Conservation (phyloP, 208 protist genomes). For the Leishmania braziliensis region DNA sequence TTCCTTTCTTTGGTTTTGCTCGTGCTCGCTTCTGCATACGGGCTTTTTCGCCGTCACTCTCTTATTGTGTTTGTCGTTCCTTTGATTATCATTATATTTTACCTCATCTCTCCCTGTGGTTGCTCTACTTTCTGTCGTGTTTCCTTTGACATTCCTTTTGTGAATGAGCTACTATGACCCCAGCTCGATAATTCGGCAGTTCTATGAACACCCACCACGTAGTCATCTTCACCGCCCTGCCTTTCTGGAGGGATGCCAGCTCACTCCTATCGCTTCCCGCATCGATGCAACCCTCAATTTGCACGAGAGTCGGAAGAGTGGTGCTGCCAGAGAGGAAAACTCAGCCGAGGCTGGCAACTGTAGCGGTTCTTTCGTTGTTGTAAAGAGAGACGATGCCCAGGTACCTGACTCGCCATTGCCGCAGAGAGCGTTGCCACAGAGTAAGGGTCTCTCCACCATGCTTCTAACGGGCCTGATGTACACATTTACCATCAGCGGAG, state of each 20-base stretch:
- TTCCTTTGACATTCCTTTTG: neutral
- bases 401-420: neutral
- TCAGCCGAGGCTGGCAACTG: neutral
- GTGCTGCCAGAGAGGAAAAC: neutral
- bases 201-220: conserved; percentile 75
- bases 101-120: no score
- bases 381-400: neutral
- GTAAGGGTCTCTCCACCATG: conserved; percentile 47
- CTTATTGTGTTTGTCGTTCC: neutral
- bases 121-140: neutral
- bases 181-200: conserved; percentile 33
- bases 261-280: neutral
- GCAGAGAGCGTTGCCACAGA: neutral
- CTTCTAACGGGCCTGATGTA: conserved; percentile 85
- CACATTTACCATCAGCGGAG: conserved; percentile 75
- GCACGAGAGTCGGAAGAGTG: neutral
- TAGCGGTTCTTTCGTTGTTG: neutral
- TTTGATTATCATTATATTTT: neutral
- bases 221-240: conserved; percentile 39
- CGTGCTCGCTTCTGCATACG: neutral
- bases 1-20: neutral
- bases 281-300: neutral
- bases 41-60: neutral
- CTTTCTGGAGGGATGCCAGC: neutral
- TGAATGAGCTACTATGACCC: conserved; percentile 10